Evolutionary conservation across 2,329 filamentous ascomycete species (phyloP), one percentile per base, ranked within the genome.

Genomic region (Cordyceps javanica): DNA sequence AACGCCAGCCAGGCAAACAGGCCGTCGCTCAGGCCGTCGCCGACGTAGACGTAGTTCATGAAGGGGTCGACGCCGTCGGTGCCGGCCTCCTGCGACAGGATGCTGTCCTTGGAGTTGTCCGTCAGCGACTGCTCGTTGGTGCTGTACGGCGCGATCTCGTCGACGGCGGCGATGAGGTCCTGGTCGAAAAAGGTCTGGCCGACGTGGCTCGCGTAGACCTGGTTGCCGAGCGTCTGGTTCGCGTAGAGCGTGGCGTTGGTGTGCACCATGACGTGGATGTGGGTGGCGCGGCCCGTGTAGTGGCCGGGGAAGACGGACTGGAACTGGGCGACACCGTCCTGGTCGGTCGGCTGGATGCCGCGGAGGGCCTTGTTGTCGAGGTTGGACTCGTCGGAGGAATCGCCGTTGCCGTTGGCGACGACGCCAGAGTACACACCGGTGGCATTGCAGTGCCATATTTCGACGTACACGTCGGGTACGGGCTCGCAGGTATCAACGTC

Each of bases 121-220:
- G 78, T 84, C 32, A 79, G 57, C 0, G 67, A 62, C 62, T 77
- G 74, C 0, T 69, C 74, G 67, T 81, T 82, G 56, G 66, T 67
- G 41, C 63, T 67, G 67, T 82, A 82, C 0, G 82, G 82, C 2
- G 69, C 64, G 0, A 71, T 70, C 19, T 69, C 65, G 59, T 84
- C 80, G 48, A 86, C 81, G 23, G 72, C 65, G 5, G 68, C 60
- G 60, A 83, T 77, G 34, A 87, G 76, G 55, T 75, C 73, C 64
- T 86, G 79, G 68, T 86, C 82, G 65, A 85, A 82, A 72, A 84
- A 87, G 56, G 84, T 69, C 68, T 88, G 83, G n/a, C 84, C 83
- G 30, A 87, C 77, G 68, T 87, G 82, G 9, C 81, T 78, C 55
- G 82, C 76, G 34, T 70, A 70, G 44, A 67, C 68, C 0, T 70